Evolutionary conservation across 768 basidiomycete species (phyloP), one percentile per base, ranked within the genome.

Genomic region (Leucocoprinus sp.): DNA sequence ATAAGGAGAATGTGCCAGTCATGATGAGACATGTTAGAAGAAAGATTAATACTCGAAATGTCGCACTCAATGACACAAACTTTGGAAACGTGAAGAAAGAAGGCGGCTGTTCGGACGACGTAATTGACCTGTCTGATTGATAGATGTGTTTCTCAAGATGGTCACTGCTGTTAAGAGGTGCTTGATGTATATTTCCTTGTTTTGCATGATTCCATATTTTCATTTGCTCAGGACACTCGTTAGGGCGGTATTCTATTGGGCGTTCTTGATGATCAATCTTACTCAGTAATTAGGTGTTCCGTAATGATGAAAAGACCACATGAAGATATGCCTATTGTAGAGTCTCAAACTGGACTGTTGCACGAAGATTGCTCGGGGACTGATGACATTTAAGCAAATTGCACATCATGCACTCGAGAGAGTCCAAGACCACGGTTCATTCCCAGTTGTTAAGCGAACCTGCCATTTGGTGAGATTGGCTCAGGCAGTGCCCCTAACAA

Each of bases 101-200:
- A 4, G 55, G 36, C 17, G 53, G 60, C n/a, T 37, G 57, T 54
- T n/a, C n/a, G n/a, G n/a, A n/a, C 14, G 75, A 78, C 19, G 65
- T 85, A 22, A 78, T 86, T 53, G 75, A 80, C 46, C 63, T 87
- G 31, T 78, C 69, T 27, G 72, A 74, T 56, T n/a, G n/a, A n/a
- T n/a, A n/a, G n/a, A n/a, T n/a, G n/a, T n/a, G n/a, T n/a, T n/a
- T n/a, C n/a, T n/a, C n/a, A n/a, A n/a, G n/a, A n/a, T n/a, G n/a
- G n/a, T n/a, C n/a, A n/a, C n/a, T n/a, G n/a, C n/a, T n/a, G n/a
- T n/a, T n/a, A 14, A 42, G n/a, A 8, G 7, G n/a, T 38, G 39
- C 33, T 36, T 50, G 50, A 43, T 56, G 44, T 48, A 21, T 37
- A 37, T 19, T 14, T 29, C 8, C 28, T 29, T 29, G 28, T 29